These are phyloP conservation scores for Trematosphaeria pertusa DNA, from an alignment of 2,329 filamentous ascomycete genomes.

Conservation along the genomic window DNA sequence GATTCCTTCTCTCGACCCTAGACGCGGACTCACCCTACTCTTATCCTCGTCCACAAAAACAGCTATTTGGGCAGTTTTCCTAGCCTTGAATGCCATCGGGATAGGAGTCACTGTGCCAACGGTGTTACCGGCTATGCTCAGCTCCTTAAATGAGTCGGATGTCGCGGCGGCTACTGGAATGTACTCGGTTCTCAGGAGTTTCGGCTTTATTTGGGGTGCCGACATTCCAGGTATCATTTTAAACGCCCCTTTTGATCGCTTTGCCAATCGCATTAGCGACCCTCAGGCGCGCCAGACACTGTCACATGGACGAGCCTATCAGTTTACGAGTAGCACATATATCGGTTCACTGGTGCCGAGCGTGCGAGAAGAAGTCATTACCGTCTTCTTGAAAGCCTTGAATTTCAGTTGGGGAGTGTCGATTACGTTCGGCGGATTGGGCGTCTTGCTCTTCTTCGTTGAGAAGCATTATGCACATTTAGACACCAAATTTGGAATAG, in stretches of 20 bases:
- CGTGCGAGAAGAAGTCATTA: background rate
- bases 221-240: background rate
- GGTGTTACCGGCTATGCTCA: background rate
- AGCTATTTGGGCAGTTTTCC: background rate
- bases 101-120: background rate
- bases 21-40: background rate
- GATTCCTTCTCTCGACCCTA: conserved; percentile 1
- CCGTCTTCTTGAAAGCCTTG: background rate
- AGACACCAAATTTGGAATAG: too few relatives aligned
- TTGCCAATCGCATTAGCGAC: background rate
- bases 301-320: background rate
- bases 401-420: background rate
- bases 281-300: background rate
- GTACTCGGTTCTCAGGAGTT: background rate
- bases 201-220: background rate
- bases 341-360: background rate
- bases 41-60: background rate
- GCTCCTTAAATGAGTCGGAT: background rate
- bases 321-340: background rate
- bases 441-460: background rate
- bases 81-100: background rate
- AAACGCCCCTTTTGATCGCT: background rate
- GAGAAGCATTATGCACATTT: too few relatives aligned
- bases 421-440: background rate
- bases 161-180: background rate